Base-by-base conservation (phyloP, 2,329 filamentous ascomycete species). In the Paramyrothecium sp. region DNA sequence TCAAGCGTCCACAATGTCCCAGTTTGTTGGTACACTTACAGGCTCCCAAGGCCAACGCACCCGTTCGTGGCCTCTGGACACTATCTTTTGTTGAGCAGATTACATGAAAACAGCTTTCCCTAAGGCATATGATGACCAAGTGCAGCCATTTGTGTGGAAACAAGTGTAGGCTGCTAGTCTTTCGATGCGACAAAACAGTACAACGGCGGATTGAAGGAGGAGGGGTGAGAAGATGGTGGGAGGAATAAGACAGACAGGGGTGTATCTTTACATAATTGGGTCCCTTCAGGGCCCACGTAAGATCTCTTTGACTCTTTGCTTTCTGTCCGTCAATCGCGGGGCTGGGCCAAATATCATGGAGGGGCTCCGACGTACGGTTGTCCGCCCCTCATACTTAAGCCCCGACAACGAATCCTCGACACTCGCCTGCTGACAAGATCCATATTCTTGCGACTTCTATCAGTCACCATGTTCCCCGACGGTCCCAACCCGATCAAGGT, bases 401-500 rank as follows among this genome's bases (percentile, higher is more conserved):
- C 47, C 47, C 17, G 19, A 20, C 41, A 17, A 17, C 41, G 4
- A 12, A 12, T 16, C 13, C 41, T 16, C 19, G 4, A 46, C 17
- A 12, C 16, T 46, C 5, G 5, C 5, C 17, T 17, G 5, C 5
- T 46, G 17, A 16, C 4, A 46, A 20, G 41, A 46, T 5, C 13
- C 5, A 17, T 30, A 30, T 30, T 10, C n/a, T 10, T 23, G 22
- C 47, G 19, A 19, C 20, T 23, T 13, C 47, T 7, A 3, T 22
- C 41, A 34, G 41, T 44, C 22, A 55, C 33, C 50, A 66, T 67
- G 66, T 64, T 58, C 23, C 46, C 53, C 38, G 62, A 55, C 48
- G 65, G 66, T 46, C 65, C 65, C 19, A 68, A 68, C 55, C 66
- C 66, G 41, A 59, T 58, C 23, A 59, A 63, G 19, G 56, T 67